Base-by-base conservation (phyloP, 805 yeast genomes). In the Cyberlindnera petersonii region DNA sequence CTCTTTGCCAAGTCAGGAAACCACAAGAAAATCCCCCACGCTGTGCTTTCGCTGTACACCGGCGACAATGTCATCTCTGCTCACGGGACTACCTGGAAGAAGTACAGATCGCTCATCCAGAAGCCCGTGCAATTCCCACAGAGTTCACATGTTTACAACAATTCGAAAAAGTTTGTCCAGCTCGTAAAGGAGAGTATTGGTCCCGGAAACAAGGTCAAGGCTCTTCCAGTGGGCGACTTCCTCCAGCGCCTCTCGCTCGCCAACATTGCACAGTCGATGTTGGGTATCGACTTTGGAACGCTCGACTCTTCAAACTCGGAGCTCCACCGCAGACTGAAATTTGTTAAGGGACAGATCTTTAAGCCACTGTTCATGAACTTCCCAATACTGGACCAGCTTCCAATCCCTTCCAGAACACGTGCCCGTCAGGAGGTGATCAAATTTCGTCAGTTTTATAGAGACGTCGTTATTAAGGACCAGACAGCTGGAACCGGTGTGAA, bases 11-110 rank as follows among this genome's bases (percentile, higher is more conserved):
- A 77, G 45, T 74, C 80, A 50, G 83, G 83, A 0, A 77, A 77
- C 40, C 79, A 75, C 16, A 65, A 68, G 40, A 77, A 77, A 50
- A 74, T 75, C 15, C 81, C 82, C 0, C 63, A 72, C 40, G 66
- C 80, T 6, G 74, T 75, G 7, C 49, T 76, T 21, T 69, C 80
- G 1, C 61, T 65, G 4, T 77, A 77, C 44, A 73, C 81, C 1
- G 83, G 83, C 0, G 81, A 76, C 39, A 77, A 77, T 47, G 65
- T 77, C 4, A 77, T 77, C 16, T 75, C 81, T 46, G 73, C 82
- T 0, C 79, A 75, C 49, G 79, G 79, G 0, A 52, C 55, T 4
- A 53, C 56, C 20, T 77, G 83, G 83, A 72, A 56, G 39, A 42
- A 56, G 9, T 77, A 74, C 48, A 60, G 83, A 39, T 53, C 55